phyloP scores from a whole-genome alignment of 345 rosid genomes.

The Erodium maritimum region DNA sequence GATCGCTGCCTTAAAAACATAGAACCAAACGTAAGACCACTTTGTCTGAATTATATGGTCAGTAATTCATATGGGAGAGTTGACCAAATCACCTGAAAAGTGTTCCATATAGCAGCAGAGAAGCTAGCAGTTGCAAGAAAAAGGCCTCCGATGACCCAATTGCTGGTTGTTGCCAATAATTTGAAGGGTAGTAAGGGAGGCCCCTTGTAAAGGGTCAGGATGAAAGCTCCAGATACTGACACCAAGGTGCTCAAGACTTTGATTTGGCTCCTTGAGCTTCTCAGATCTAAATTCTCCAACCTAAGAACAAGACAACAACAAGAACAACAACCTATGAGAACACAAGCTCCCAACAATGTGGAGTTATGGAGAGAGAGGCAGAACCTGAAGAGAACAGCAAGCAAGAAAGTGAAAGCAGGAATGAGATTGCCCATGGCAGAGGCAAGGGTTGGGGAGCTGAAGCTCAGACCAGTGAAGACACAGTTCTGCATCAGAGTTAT shows the following conservation, averaged over 20 bases:
- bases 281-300: slow-evolving; percentile 41
- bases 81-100: slow-evolving; percentile 26
- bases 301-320: slow-evolving; percentile 10
- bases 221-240: slow-evolving; percentile 35
- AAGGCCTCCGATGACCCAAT: slow-evolving; percentile 40
- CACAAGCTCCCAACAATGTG: not conserved
- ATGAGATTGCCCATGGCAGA: slow-evolving; percentile 35
- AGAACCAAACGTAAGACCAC: not conserved
- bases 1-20: slow-evolving; percentile 32
- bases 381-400: slow-evolving; percentile 54
- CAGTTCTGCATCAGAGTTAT: slow-evolving; percentile 40
- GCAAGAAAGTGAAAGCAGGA: slow-evolving; percentile 48
- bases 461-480: slow-evolving; percentile 33
- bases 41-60: not conserved
- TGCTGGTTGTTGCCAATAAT: slow-evolving; percentile 5
- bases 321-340: not conserved
- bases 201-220: slow-evolving; percentile 37
- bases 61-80: too few relatives aligned
- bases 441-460: slow-evolving; percentile 46
- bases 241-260: slow-evolving; percentile 32
- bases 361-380: not conserved
- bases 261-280: slow-evolving; percentile 28
- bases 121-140: slow-evolving; percentile 25
- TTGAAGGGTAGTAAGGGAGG: slow-evolving; percentile 11
- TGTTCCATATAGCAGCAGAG: slow-evolving; percentile 19